Conservation (phyloP, 805 yeast genomes). For the Candida takata region DNA sequence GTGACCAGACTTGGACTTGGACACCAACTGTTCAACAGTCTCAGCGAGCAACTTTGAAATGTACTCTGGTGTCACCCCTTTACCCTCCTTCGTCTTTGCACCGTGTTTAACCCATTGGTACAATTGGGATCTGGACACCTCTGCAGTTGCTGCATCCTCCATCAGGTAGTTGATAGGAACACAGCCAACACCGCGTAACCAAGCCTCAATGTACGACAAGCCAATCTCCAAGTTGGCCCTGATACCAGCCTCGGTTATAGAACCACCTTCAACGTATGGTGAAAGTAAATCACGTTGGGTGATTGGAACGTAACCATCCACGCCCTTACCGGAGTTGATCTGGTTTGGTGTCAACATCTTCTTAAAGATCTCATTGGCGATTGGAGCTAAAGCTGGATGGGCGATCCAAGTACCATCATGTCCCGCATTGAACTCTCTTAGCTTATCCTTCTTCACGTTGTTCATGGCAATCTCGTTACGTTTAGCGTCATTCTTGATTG, state of each 20-base stretch:
- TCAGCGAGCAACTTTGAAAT: constrained; percentile 51
- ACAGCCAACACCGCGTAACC: constrained; percentile 81
- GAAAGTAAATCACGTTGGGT: constrained; percentile 32
- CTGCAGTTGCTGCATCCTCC: constrained; percentile 92
- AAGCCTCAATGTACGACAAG: constrained; percentile 74
- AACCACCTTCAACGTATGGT: constrained; percentile 43
- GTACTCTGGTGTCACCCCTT: constrained; percentile 52
- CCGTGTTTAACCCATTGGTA: constrained; percentile 81
- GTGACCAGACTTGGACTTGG: constrained; percentile 49
- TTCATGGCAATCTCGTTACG: constrained; percentile 63
- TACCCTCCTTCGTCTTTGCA: constrained; percentile 50
- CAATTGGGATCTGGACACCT: constrained; percentile 75
- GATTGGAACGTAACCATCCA: constrained; percentile 39
- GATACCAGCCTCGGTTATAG: constrained; percentile 65
- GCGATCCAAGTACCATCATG: constrained; percentile 91
- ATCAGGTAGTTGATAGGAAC: constrained; percentile 78
- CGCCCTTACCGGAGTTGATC: constrained; percentile 33
- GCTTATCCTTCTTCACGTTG: constrained; percentile 67
- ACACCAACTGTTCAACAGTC: constrained; percentile 48
- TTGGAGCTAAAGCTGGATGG: constrained; percentile 73
- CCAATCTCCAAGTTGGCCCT: constrained; percentile 70
- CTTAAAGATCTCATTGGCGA: constrained; percentile 66
- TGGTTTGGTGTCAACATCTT: constrained; percentile 84
- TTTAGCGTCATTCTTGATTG: constrained; percentile 63
- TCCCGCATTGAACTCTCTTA: constrained; percentile 70